A percentile compares a stretch with the other conserved stretches of the same genome.
phyloP scores from a whole-genome alignment of 345 rosid genomes.

The Citrus inodora region DNA sequence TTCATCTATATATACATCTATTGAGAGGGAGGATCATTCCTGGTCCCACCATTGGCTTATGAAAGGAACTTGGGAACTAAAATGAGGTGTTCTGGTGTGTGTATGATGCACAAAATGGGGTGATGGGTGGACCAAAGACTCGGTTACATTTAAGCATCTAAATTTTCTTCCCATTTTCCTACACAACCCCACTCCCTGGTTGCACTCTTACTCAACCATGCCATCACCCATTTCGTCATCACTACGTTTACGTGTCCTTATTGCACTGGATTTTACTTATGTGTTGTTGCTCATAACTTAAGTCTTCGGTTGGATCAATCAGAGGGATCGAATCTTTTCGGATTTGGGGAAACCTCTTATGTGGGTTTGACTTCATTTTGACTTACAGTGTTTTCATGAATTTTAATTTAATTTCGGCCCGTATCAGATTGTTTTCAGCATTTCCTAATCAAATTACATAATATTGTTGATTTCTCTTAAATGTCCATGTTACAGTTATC shows the following conservation, averaged over 20 bases:
- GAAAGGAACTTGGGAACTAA: conserved; percentile 51
- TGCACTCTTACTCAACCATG: conserved; percentile 75
- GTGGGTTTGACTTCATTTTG: background rate
- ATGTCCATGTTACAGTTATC: too few species aligned
- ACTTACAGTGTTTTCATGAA: background rate
- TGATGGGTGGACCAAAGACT: conserved; percentile 36
- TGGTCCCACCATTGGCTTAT: conserved; percentile 43
- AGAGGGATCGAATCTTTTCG: background rate
- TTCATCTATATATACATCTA: background rate
- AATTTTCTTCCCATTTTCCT: conserved; percentile 36
- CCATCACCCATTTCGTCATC: conserved; percentile 75
- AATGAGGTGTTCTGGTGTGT: conserved; percentile 33
- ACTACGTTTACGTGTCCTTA: conserved; percentile 43
- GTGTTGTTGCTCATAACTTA: background rate
- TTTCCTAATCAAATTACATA: background rate
- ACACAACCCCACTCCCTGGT: conserved; percentile 43
- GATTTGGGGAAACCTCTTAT: background rate
- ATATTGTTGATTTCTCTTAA: too few species aligned
- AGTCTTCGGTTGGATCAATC: background rate
- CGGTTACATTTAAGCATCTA: conserved; percentile 13
- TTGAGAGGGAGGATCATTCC: conserved; percentile 19
- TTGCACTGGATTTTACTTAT: background rate
- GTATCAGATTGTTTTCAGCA: background rate
- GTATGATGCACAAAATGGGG: conserved; percentile 18
- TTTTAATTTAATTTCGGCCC: too few species aligned